These are phyloP conservation scores for Arthroderma sp. DNA, from an alignment of 2,329 filamentous ascomycete species.

Conservation along the genomic window DNA sequence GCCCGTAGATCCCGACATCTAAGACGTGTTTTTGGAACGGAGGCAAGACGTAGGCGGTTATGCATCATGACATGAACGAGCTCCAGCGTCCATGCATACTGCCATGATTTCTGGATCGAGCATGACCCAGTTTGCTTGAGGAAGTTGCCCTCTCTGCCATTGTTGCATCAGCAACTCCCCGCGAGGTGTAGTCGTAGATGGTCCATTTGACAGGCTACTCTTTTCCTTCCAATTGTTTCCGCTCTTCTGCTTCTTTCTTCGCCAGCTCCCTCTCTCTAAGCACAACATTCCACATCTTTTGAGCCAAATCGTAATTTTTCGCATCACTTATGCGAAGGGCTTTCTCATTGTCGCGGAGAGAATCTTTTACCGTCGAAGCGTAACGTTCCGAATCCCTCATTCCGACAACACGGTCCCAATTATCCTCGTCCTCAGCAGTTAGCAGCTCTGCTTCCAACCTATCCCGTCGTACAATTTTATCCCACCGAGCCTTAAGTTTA, in stretches of 20 bases:
- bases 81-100: no score
- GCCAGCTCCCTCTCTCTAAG: constrained; percentile 26
- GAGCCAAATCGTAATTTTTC: constrained; percentile 18
- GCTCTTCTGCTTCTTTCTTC: constrained; percentile 17
- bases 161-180: no score
- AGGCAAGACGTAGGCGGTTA: no score
- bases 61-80: no score
- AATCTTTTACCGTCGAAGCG: constrained; percentile 12
- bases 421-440: constrained; percentile 29
- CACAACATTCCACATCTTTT: constrained; percentile 29
- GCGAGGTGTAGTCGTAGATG: no score
- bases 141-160: no score
- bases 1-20: no score
- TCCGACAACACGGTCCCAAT: constrained; percentile 26
- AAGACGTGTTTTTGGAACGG: no score
- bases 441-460: constrained; percentile 18
- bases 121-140: no score
- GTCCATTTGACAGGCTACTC: no score
- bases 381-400: constrained; percentile 15
- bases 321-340: constrained; percentile 18
- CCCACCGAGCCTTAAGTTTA: constrained; percentile 24
- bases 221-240: neutral
- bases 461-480: constrained; percentile 21
- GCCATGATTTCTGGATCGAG: no score
- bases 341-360: constrained; percentile 13